A percentile compares a stretch with the other conserved stretches of the same genome.
These are phyloP conservation scores for Pythium apleroticum DNA, from an alignment of 352 stramenopile genomes.

Conservation along the genomic window DNA sequence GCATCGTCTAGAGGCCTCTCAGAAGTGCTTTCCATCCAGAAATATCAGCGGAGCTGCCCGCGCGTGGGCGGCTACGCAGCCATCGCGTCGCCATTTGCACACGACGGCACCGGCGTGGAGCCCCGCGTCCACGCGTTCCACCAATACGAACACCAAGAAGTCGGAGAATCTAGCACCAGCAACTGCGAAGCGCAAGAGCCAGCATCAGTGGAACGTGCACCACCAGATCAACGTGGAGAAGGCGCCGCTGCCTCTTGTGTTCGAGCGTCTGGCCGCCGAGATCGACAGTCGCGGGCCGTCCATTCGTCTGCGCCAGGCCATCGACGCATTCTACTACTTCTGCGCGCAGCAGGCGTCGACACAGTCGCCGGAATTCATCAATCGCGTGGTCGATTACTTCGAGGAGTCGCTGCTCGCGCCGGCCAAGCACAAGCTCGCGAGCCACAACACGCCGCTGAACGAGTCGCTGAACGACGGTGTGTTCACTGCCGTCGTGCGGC, in stretches of 20 bases:
- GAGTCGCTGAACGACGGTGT: constrained; percentile 63
- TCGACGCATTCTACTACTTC: constrained; percentile 79
- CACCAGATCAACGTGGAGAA: constrained; percentile 44
- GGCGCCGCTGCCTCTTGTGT: constrained; percentile 50
- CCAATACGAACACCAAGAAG: background rate
- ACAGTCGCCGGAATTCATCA: constrained; percentile 31
- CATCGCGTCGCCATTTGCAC: background rate
- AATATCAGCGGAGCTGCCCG: constrained; percentile 2
- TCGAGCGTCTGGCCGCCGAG: constrained; percentile 46
- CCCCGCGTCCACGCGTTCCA: background rate
- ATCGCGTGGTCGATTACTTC: constrained; percentile 53
- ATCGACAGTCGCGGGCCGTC: constrained; percentile 37
- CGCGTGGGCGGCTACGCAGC: background rate
- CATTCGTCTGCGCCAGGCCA: constrained; percentile 38
- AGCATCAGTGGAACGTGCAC: constrained; percentile 45
- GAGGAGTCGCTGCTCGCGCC: constrained; percentile 39
- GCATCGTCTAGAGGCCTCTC: background rate
- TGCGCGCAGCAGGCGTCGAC: constrained; percentile 50
- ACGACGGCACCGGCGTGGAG: background rate
- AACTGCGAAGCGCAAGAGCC: constrained; percentile 6
- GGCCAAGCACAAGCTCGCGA: constrained; percentile 7
- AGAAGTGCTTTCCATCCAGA: background rate
- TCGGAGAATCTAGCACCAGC: background rate
- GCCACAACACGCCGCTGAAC: constrained; percentile 38
- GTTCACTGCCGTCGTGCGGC: constrained; percentile 56